Evolutionary conservation across 73 alveolate genomes (phyloP), one percentile per base, ranked within the genome.

Genomic region (Stentor roeselii): DNA sequence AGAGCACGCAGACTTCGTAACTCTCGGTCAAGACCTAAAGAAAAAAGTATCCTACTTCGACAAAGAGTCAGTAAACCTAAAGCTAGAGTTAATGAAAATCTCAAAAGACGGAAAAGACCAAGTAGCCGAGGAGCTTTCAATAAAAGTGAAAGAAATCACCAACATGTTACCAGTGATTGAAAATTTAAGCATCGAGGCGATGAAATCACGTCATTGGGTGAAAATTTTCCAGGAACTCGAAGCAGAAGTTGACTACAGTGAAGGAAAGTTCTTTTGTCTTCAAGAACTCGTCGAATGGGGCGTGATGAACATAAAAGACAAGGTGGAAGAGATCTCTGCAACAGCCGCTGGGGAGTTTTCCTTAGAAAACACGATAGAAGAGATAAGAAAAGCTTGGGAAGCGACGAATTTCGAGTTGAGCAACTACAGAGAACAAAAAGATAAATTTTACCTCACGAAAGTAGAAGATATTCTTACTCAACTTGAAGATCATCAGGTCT

Each of bases 401-500:
- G 92, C 94, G 80, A 89, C 94, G 67, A 85, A 87, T 78, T 97
- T 97, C 89, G 87, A 86, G 37, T 96, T 97, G 3, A 88, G 89
- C 88, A 88, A 87, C 77, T 97, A 97, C 82, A 87, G 98, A 89
- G 99, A 97, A 88, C 89, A 97, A 36, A 97, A 97, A 86, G 99
- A 97, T 87, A 95, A 95, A 90, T 97, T 93, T 89, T 93, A 96
- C 77, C 90, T 97, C 75, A 98, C 98, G 41, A 86, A 97, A 15
- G 94, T 97, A 37, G 99, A 96, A 86, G 99, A 96, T 82, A 92
- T 92, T 78, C 93, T 90, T 78, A 92, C 96, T 59, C 95, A 96
- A 76, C 93, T 97, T 42, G 99, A 98, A 93, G 99, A 98, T 58
- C 99, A 98, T 90, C 93, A 96, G 76, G 98, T 96, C 90, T 89